Evolutionary conservation across 1,284 basidiomycete species (phyloP), one percentile per base, ranked within the genome.

Genomic region (Salmacisia buchloeana): DNA sequence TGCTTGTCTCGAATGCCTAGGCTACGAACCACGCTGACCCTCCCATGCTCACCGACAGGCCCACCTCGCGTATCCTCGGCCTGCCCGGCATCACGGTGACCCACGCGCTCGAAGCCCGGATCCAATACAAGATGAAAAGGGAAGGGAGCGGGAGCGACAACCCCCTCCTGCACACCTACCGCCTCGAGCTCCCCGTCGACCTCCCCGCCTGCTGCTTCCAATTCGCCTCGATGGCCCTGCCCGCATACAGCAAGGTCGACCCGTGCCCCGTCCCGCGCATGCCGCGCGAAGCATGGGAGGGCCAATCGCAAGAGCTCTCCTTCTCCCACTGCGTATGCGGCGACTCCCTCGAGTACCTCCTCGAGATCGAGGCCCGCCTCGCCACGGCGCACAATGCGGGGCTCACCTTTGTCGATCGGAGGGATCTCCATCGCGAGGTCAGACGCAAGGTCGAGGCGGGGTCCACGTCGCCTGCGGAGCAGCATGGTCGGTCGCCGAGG

Each of bases 271-370:
- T 54, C 12, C 49, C 49, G 3, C 29, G 34, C 29, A 54, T 54
- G 15, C 31, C 49, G 49, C 31, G 49, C 18, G 49, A 54, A 31
- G 12, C 25, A 12, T 31, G 29, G 27, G 27, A 54, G 7, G 49
- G 49, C 3, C 18, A 15, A 7, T 43, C 10, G 7, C 41, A 43
- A 21, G 7, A 54, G 29, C 13, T 13, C 13, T 31, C 27, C 2
- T 33, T 31, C 49, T 31, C 27, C 34, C 49, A 54, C 49, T 54
- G 49, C 49, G 49, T 54, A 9, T 54, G 49, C 21, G 49, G 49
- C 13, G 49, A 54, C 2, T 54, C 49, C 1, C 12, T 54, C 29
- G 49, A 54, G 1, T 54, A 54, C 29, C 46, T 52, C 5, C 25
- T 52, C 18, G 29, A 27, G 6, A 31, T 52, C 46, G 46, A 52